Base-by-base conservation (phyloP, 768 basidiomycete species). In the Coprinopsis marcescibilis region DNA sequence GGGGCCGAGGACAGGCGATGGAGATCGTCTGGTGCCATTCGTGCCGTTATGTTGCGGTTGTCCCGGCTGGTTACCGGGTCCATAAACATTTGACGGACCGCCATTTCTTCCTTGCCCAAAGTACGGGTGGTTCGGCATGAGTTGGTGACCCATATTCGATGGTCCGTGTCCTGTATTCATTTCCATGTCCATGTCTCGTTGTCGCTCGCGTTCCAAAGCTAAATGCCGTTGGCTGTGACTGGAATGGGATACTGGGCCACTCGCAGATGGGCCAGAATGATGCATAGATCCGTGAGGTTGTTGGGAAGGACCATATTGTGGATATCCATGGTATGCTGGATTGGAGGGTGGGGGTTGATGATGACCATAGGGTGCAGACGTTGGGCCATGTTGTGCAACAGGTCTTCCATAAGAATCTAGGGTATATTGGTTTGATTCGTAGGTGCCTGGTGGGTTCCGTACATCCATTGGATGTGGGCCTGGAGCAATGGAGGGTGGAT, bases 11-110 rank as follows among this genome's bases (percentile, higher is more conserved):
- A 64, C 59, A 19, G 71, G 70, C n/a, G 71, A 71, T 13, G 62
- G 59, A 8, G 71, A 71, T 30, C 67, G 58, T 19, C 66, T 60
- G 15, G 60, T 59, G 17, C 59, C 60, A 6, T n/a, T n/a, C 38
- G 15, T 50, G 5, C 43, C 47, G n/a, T 50, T 52, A 7, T 51
- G 50, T 24, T 46, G 50, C 32, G 57, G 55, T 39, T 56, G 55
- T n/a, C 45, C 42, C 6, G 53, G 34, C 14, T 46, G 35, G 30
- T 48, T 47, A 29, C 41, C 36, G 5, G 56, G 49, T 1, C 57
- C 46, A 19, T 58, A 54, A 2, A 46, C 40, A 35, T 44, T 52
- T 3, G 36, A 50, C 49, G 27, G 52, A 12, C 26, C 53, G 37
- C 55, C 56, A 54, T 55, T 48, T 42, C 57, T 52, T 14, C 55